A percentile compares a stretch with the other conserved stretches of the same genome.
These are phyloP conservation scores for Oemleria cerasiformis DNA, from an alignment of 306 rosid species.

Conservation along the genomic window DNA sequence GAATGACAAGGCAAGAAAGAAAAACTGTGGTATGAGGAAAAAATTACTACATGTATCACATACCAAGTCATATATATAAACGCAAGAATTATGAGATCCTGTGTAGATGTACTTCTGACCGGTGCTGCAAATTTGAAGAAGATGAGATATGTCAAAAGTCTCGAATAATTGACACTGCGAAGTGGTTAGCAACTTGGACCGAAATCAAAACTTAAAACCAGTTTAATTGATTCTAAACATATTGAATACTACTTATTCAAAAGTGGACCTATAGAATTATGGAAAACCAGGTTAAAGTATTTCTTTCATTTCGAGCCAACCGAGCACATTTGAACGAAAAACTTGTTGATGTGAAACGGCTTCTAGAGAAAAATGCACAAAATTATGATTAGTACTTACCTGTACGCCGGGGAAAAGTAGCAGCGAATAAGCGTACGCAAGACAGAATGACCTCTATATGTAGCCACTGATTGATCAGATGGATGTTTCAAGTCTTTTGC, in stretches of 20 bases:
- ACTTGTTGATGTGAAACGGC: not conserved
- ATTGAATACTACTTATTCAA: not conserved
- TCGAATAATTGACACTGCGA: not conserved
- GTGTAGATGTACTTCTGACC: constrained; percentile 96
- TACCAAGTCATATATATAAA: constrained; percentile 90
- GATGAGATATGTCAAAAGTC: not conserved
- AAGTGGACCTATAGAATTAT: not conserved
- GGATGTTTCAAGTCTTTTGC: constrained; percentile 61
- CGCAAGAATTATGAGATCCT: constrained; percentile 70
- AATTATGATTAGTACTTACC: constrained; percentile 37
- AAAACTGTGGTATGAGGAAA: not conserved
- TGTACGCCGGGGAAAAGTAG: constrained; percentile 78
- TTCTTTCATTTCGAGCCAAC: not conserved
- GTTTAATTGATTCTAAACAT: not conserved
- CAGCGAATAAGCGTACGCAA: constrained; percentile 77
- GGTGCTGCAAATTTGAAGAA: constrained; percentile 61
- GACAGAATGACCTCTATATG: constrained; percentile 85
- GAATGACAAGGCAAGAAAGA: not conserved
- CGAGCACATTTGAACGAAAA: not conserved
- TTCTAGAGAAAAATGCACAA: not conserved
- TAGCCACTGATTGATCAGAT: constrained; percentile 62
- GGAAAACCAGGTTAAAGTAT: not conserved
- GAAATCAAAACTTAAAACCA: not conserved
- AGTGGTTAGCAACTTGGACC: not conserved
- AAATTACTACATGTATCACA: constrained; percentile 12